phyloP scores from a whole-genome alignment of 2,329 filamentous ascomycete species.

The Fusarium robinianum region DNA sequence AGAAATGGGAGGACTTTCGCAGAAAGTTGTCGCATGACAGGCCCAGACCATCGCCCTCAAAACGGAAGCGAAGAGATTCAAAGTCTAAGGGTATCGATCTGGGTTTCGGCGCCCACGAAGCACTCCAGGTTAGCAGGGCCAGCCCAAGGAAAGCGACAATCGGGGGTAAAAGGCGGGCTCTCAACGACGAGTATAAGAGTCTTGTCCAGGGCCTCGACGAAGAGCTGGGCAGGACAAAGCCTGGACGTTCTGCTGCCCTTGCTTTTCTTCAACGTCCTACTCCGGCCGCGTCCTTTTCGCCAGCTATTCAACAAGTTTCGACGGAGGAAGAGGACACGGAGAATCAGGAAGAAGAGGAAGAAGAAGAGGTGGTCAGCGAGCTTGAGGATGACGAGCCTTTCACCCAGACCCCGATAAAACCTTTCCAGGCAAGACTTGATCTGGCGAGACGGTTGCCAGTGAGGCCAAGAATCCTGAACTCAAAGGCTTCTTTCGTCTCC shows the following conservation, averaged over 20 bases:
- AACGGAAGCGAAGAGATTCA: slow-evolving; percentile 28
- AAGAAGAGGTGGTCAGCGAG: slow-evolving; percentile 50
- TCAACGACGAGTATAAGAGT: slow-evolving; percentile 49
- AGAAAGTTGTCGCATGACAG: slow-evolving; percentile 49
- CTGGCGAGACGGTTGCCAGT: slow-evolving; percentile 26
- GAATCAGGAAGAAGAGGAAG: too few relatives aligned
- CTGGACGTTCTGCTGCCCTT: slow-evolving; percentile 18
- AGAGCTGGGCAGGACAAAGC: slow-evolving; percentile 44
- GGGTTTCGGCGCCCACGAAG: slow-evolving; percentile 57
- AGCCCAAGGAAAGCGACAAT: slow-evolving; percentile 37
- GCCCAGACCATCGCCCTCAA: slow-evolving; percentile 29
- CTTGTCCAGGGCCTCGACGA: slow-evolving; percentile 49
- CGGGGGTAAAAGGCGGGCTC: slow-evolving; percentile 21
- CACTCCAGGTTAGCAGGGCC: slow-evolving; percentile 48
- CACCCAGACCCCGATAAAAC: slow-evolving; percentile 28
- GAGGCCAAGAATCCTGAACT: slow-evolving; percentile 36
- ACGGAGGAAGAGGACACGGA: too few relatives aligned
- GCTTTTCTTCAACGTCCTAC: slow-evolving; percentile 34
- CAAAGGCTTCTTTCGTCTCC: slow-evolving; percentile 32
- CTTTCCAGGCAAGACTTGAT: slow-evolving; percentile 32
- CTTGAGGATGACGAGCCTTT: slow-evolving; percentile 52
- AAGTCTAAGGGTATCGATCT: slow-evolving; percentile 54
- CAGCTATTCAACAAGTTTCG: too few relatives aligned
- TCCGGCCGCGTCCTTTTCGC: background rate
- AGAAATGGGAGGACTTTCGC: slow-evolving; percentile 74